Evolutionary conservation across 1,139 yeast genomes (phyloP).

Genomic region (Zygotorulaspora mrakii): DNA sequence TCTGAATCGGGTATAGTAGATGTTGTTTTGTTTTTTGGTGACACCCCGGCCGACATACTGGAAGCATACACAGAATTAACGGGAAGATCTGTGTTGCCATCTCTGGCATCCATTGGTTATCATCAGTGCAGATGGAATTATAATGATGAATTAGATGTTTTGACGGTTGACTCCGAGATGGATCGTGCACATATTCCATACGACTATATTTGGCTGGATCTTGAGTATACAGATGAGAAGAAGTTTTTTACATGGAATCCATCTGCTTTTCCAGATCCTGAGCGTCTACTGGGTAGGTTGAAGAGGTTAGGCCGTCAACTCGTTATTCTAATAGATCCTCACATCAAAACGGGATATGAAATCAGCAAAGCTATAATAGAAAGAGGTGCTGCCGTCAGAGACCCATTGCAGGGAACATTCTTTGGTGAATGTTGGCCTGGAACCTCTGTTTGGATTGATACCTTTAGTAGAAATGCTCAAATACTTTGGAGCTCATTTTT

Average conservation of each 20-base stretch:
- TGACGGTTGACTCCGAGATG: constrained; percentile 63
- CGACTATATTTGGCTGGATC: constrained; percentile 93
- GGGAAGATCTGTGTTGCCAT: constrained; percentile 76
- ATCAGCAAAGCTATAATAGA: constrained; percentile 53
- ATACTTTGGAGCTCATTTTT: constrained; percentile 56
- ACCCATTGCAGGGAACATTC: constrained; percentile 50
- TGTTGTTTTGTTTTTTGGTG: constrained; percentile 63
- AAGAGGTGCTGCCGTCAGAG: constrained; percentile 42
- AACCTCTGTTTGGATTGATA: constrained; percentile 87
- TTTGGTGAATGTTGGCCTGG: constrained; percentile 99
- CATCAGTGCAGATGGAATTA: constrained; percentile 99
- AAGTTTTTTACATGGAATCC: constrained; percentile 90
- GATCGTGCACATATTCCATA: constrained; percentile 76
- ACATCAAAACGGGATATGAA: constrained; percentile 65
- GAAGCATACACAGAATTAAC: constrained; percentile 65
- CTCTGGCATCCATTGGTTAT: constrained; percentile 75
- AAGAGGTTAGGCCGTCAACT: constrained; percentile 74
- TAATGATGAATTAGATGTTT: constrained; percentile 74
- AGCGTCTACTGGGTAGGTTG: constrained; percentile 57
- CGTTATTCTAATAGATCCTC: constrained; percentile 89
- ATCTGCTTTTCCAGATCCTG: constrained; percentile 71
- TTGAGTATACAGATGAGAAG: constrained; percentile 82
- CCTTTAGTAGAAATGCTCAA: constrained; percentile 62
- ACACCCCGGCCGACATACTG: constrained; percentile 57
- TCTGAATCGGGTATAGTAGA: constrained; percentile 87